Evolutionary conservation across 129 eudicot genomes (phyloP), one percentile per base, ranked within the genome.

Genomic region (Artemisia tridentata): DNA sequence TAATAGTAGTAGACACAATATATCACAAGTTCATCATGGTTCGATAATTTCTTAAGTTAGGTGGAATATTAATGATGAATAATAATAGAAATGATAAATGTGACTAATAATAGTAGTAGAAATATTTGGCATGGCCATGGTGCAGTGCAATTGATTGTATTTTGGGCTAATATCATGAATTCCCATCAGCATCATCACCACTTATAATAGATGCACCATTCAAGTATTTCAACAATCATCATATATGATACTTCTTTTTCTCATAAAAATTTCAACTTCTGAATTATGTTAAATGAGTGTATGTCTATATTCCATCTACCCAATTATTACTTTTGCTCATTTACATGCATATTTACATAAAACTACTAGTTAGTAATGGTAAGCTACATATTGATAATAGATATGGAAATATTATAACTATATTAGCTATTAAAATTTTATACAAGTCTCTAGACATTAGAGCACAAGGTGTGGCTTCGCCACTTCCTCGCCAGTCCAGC

Each of bases 71-170:
- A 27, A 71, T 23, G 47, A 72, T 38, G 21, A 55, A 41, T 52
- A 38, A 65, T 41, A 53, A 62, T 63, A 16, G 15, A 61, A 11
- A 12, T 34, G 5, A 16, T 17, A 61, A 11, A 12, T 34, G 2
- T 13, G 15, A 56, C 45, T 71, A 69, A 51, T 29, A 49, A 58
- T 71, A 20, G 15, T 62, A 5, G 27, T 63, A 34, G 43, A 5
- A 8, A 63, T 34, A 68, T 14, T 17, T 56, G 56, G 23, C 69
- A 49, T 58, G 64, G 75, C 49, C 4, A 58, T 66, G 61, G 75
- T 76, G 80, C 69, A 59, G 56, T 18, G 80, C 55, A 76, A 76
- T 76, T 68, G 80, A 76, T 76, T 76, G 43, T 74, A 68, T 49
- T 68, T 59, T 41, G 63, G 63, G 75, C 80, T 76, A 67, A 48